Evolutionary conservation across 768 basidiomycete genomes (phyloP), one percentile per base, ranked within the genome.

Genomic region (Tulasnella sp.): DNA sequence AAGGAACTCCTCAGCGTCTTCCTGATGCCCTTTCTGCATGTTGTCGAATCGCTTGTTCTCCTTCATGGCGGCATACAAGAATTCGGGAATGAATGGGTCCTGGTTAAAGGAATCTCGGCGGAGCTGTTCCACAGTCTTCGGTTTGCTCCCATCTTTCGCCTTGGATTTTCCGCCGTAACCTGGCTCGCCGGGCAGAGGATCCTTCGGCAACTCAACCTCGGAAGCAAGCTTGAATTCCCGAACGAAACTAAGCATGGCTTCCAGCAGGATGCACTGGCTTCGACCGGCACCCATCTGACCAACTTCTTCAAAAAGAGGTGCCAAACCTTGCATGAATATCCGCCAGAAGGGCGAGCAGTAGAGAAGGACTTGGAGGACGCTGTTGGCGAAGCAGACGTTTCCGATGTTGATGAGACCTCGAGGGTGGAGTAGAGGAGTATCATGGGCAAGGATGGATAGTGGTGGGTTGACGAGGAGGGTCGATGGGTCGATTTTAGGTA

Each of bases 1-100:
- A n/a, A 99, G 86, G 83, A 97, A 99, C 83, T 99, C 97, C 83
- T 99, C 96, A 12, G 96, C 97, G 77, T 99, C 97, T 82, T 99
- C 97, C 84, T 99, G 97, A 77, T 95, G 93, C 0, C 96, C 96
- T 45, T 93, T 90, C 89, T 94, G 85, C 96, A 98, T 98, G 67
- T 87, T 89, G 80, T 96, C 96, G 80, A 98, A 98, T 78, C 93
- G 87, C 84, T 94, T 94, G 86, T 95, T 95, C 83, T 91, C 91
- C 84, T 93, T 93, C 88, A 98, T 89, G 22, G 94, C 96, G 79
- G 96, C 93, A 82, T 97, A 98, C 36, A 98, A 88, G 79, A 90
- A 89, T 15, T 89, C 88, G 29, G 96, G 94, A 39, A 96, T 87
- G 82, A 98, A 97, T 25, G 92, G 90, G 76, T 91, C 90, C 38